These are phyloP conservation scores for Phytophthora idaei DNA, from an alignment of 352 stramenopile genomes.

Conservation along the genomic window DNA sequence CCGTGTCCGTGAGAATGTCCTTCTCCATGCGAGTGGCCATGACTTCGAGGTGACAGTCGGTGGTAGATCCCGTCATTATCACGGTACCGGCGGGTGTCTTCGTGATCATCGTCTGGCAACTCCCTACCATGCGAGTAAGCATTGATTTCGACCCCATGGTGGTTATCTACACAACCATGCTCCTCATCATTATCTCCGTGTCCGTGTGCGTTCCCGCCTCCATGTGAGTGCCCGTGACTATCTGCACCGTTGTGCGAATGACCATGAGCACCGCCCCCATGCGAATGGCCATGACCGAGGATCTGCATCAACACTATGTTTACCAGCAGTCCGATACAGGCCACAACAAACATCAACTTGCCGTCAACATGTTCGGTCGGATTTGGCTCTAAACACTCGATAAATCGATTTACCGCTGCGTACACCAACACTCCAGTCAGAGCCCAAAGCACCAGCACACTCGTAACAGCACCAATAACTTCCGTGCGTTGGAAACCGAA, in stretches of 20 bases:
- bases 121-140: constrained; percentile 14
- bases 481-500: constrained; percentile 95
- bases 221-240: constrained; percentile 21
- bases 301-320: constrained; percentile 95
- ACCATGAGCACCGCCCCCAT: constrained; percentile 24
- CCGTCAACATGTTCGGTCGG: constrained; percentile 88
- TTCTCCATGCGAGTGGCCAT: not conserved
- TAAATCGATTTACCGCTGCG: constrained; percentile 87
- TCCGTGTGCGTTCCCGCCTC: not conserved
- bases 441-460: constrained; percentile 91
- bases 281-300: constrained; percentile 72
- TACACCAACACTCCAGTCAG: constrained; percentile 93
- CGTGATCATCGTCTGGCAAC: constrained; percentile 29
- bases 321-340: constrained; percentile 92
- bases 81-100: constrained; percentile 3
- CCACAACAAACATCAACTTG: constrained; percentile 95
- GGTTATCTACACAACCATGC: not conserved
- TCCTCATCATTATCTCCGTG: constrained; percentile 24
- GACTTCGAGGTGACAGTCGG: not conserved
- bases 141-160: not conserved
- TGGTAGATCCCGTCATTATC: not conserved
- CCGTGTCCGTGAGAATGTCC: constrained; percentile 17
- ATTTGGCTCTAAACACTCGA: constrained; percentile 70
- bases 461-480: constrained; percentile 93
- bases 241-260: constrained; percentile 21